Evolutionary conservation across 352 stramenopile genomes (phyloP), one percentile per base, ranked within the genome.

Genomic region (Phytopythium cucurbitacearum): DNA sequence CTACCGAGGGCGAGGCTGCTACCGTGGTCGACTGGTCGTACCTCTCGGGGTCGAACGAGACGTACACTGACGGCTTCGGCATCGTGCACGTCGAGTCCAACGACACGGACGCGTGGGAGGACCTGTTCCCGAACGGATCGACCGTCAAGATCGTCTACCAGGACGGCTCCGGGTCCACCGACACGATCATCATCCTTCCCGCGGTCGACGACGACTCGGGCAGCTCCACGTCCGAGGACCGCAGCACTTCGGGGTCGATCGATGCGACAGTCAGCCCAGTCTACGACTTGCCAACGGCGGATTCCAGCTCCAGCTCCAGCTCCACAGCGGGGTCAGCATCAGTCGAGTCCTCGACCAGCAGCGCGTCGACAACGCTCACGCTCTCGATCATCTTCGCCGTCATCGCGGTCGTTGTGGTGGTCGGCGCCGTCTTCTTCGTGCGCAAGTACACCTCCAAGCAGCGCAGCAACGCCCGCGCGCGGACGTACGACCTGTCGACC

Each of bases 111-210:
- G 60, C 65, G 53, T 84, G 73, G 70, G 64, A 63, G 10, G 43
- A 67, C 0, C 35, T 75, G 41, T 60, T 84, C 40, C 43, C 56
- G 35, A 80, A 77, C 40, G 65, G 64, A 16, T 64, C 65, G n/a
- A 79, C 57, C 7, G 70, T 73, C 35, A 67, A 63, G 39, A 73
- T 84, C 65, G 40, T 73, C 15, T 76, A 79, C 53, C 34, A 60
- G 56, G 40, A 43, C 5, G 63, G 69, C 4, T 69, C 65, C 5
- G 59, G 64, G 10, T 72, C 68, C 5, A 61, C 47, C 13, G 55
- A 64, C 44, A 58, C 73, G 44, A 63, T 77, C 50, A 47, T 77
- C 3, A 54, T 77, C 32, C 48, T 74, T 32, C 65, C 68, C 1
- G 51, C 66, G n/a, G 57, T 59, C 37, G 56, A 56, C 21, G 53